Percentiles rank a stretch among this genome's conserved stretches.
These are phyloP conservation scores for Tulasnella sp. DNA, from an alignment of 768 basidiomycete genomes.

Conservation along the genomic window DNA sequence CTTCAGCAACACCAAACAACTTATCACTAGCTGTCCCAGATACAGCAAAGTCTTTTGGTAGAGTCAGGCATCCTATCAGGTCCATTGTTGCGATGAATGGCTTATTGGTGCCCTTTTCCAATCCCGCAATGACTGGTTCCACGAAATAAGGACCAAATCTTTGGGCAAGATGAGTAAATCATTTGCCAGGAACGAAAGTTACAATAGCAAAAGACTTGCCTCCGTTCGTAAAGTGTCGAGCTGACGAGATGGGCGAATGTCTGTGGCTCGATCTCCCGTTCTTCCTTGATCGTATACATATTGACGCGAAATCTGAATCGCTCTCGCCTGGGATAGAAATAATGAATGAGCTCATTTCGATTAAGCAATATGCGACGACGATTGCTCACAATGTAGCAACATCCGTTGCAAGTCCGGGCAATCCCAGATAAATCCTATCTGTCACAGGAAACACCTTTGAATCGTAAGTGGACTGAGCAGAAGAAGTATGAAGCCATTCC, in stretches of 20 bases:
- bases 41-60: constrained; percentile 94
- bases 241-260: constrained; percentile 93
- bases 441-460: constrained; percentile 83
- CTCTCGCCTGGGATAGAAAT: constrained; percentile 54
- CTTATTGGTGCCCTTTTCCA: constrained; percentile 40
- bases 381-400: constrained; percentile 70
- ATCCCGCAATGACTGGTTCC: constrained; percentile 91
- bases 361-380: neutral
- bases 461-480: neutral
- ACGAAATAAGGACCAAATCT: constrained; percentile 90
- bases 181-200: neutral
- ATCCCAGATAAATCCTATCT: constrained; percentile 80
- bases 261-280: constrained; percentile 89
- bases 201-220: constrained; percentile 28
- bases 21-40: constrained; percentile 86
- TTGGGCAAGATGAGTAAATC: neutral
- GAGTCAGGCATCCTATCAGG: constrained; percentile 84
- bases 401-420: constrained; percentile 88
- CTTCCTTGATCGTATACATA: constrained; percentile 99
- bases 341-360: neutral
- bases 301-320: constrained; percentile 88
- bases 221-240: constrained; percentile 86
- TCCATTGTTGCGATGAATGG: constrained; percentile 96
- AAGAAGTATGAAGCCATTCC: neutral
- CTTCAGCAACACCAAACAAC: constrained; percentile 93